Base-by-base conservation (phyloP, 2,329 filamentous ascomycete genomes). In the Xylaria sp. region DNA sequence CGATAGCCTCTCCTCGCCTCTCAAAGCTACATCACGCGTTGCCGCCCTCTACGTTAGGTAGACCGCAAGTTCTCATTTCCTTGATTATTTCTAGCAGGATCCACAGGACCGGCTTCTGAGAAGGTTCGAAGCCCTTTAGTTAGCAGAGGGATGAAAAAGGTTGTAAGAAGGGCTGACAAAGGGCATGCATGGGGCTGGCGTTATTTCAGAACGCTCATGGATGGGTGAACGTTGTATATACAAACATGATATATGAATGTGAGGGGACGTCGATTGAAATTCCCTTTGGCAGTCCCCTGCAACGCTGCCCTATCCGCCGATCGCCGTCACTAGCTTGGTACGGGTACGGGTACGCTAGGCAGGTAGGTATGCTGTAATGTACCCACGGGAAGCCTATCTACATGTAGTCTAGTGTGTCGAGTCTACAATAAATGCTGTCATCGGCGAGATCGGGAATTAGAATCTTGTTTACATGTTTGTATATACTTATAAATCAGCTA, bases 261-360 rank as follows among this genome's bases (percentile, higher is more conserved):
- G 10, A 37, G 34, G 28, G 5, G 28, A 28, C 28, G 28, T 28
- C 5, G 5, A 28, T 28, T 28, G 28, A 6, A 3, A 28, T 28
- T 28, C 28, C 28, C 28, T 28, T 28, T 28, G 28, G 28, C 28
- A 28, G 28, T 28, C 28, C 28, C 28, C 5, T 28, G 23, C 23
- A 25, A 25, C 23, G 23, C 23, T 25, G 64, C 32, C 41, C 37
- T 34, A 55, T 56, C 51, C 64, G 62, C 51, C 62, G 64, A 66
- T 66, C 64, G 57, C 41, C 64, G 12, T 34, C 8, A 8, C 23
- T 60, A 28, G 23, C 10, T 37, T 37, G 10, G 34, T 37, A 37
- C 10, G 34, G 34, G 34, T 37, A 37, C 34, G 34, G 34, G 1
- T 25, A 25, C 23, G 23, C 34, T 34, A 28, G 28, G 28, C 3